These are phyloP conservation scores for Aspergillus flavus DNA, from an alignment of 2,329 filamentous ascomycete species.

Conservation along the genomic window DNA sequence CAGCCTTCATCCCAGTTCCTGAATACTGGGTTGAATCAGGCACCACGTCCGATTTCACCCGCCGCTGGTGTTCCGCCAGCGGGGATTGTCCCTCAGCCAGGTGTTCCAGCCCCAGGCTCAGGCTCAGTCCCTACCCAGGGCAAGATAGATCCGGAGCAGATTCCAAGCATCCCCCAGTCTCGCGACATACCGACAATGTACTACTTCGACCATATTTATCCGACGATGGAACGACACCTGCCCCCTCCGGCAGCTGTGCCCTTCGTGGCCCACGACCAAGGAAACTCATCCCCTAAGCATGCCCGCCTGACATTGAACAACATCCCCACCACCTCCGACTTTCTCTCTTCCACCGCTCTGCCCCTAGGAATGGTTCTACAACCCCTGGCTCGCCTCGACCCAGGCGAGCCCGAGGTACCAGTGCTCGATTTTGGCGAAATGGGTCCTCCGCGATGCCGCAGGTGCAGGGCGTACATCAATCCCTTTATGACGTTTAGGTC, in stretches of 20 bases:
- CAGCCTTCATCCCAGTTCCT: conserved; percentile 61
- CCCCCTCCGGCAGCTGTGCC: conserved; percentile 86
- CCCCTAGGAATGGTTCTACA: conserved; percentile 88
- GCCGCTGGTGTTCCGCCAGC: conserved; percentile 29
- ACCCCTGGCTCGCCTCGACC: conserved; percentile 78
- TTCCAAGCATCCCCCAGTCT: conserved; percentile 85
- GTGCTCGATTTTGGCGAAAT: conserved; percentile 92
- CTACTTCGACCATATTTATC: conserved; percentile 86
- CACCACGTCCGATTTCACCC: conserved; percentile 32
- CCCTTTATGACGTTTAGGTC: conserved; percentile 97
- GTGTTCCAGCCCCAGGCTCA: conserved; percentile 51
- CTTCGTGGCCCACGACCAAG: conserved; percentile 93
- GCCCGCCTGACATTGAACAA: conserved; percentile 90
- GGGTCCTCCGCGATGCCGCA: conserved; percentile 86
- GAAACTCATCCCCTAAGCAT: conserved; percentile 93
- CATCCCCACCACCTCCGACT: conserved; percentile 81
- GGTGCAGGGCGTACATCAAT: conserved; percentile 96
- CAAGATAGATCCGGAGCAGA: conserved; percentile 84
- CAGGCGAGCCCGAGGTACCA: conserved; percentile 84
- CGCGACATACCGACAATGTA: conserved; percentile 81
- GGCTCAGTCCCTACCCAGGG: conserved; percentile 67
- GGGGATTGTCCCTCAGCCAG: conserved; percentile 32
- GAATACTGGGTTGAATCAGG: conserved; percentile 55
- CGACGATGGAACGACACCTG: conserved; percentile 91
- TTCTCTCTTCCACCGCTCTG: conserved; percentile 75